Conservation (phyloP, 2,329 filamentous ascomycete species). For the Cercospora sp. region DNA sequence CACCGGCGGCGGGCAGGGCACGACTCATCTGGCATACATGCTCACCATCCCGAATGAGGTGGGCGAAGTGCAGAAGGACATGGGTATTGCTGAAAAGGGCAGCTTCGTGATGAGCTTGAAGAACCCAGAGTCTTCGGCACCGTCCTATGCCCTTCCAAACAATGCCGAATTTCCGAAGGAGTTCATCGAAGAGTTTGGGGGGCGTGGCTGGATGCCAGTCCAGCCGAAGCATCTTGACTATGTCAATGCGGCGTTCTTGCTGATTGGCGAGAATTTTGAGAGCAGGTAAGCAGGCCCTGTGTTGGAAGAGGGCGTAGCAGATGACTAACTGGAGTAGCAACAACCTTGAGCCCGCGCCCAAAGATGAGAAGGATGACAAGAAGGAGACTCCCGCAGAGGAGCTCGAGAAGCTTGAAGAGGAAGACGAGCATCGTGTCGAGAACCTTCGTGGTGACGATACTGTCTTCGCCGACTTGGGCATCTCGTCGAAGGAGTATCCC, state of each 20-base stretch:
- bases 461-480: slow-evolving; percentile 61
- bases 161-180: slow-evolving; percentile 69
- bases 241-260: slow-evolving; percentile 71
- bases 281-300: background rate
- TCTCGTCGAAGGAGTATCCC: slow-evolving; percentile 65
- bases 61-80: slow-evolving; percentile 70
- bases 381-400: slow-evolving; percentile 69
- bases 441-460: slow-evolving; percentile 60
- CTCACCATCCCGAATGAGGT: slow-evolving; percentile 70
- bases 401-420: slow-evolving; percentile 71
- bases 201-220: slow-evolving; percentile 72
- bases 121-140: slow-evolving; percentile 71
- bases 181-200: slow-evolving; percentile 72
- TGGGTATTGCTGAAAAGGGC: slow-evolving; percentile 70
- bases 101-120: slow-evolving; percentile 78
- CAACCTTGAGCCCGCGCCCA: slow-evolving; percentile 58
- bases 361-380: slow-evolving; percentile 55
- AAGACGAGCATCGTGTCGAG: slow-evolving; percentile 68
- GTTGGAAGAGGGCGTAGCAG: background rate
- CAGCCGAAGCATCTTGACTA: slow-evolving; percentile 66
- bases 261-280: slow-evolving; percentile 69
- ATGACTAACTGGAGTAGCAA: slow-evolving; percentile 46
- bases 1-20: slow-evolving; percentile 58
- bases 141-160: slow-evolving; percentile 64
- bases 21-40: slow-evolving; percentile 75